Percentiles rank a stretch among this genome's conserved stretches.
phyloP scores from a whole-genome alignment of 2,329 filamentous ascomycete species.

The Ophiostoma sp. region DNA sequence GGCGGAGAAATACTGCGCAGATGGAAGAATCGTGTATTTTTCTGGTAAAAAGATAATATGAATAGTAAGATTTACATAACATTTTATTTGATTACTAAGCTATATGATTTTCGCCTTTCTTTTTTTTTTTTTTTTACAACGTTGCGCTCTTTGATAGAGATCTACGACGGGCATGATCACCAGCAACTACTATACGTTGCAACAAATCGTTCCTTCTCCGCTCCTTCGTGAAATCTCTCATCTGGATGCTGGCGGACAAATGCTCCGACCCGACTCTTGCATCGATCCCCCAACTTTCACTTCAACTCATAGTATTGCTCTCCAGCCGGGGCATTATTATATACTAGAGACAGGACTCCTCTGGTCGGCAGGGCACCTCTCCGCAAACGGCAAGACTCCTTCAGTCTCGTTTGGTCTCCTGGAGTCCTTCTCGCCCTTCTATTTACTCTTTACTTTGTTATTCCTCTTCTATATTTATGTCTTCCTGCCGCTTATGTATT shows the following conservation, averaged over 20 bases:
- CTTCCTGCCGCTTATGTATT: background rate
- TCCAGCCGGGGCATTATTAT: background rate
- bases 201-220: background rate
- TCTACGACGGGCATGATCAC: no score
- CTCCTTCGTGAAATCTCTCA: background rate
- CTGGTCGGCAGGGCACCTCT: background rate
- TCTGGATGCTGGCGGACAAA: background rate
- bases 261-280: background rate
- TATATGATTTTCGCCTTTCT: background rate
- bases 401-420: background rate
- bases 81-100: background rate
- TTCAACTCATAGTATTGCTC: background rate
- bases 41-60: no score
- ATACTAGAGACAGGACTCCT: background rate
- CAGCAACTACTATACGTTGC: no score
- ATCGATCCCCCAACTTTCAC: background rate
- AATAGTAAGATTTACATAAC: background rate
- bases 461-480: background rate
- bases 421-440: no score
- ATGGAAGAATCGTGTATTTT: background rate
- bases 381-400: background rate
- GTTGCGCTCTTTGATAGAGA: background rate
- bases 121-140: background rate
- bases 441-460: background rate
- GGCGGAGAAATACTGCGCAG: background rate